Evolutionary conservation across 1,284 basidiomycete genomes (phyloP).

Genomic region (Schizophyllum commune): DNA sequence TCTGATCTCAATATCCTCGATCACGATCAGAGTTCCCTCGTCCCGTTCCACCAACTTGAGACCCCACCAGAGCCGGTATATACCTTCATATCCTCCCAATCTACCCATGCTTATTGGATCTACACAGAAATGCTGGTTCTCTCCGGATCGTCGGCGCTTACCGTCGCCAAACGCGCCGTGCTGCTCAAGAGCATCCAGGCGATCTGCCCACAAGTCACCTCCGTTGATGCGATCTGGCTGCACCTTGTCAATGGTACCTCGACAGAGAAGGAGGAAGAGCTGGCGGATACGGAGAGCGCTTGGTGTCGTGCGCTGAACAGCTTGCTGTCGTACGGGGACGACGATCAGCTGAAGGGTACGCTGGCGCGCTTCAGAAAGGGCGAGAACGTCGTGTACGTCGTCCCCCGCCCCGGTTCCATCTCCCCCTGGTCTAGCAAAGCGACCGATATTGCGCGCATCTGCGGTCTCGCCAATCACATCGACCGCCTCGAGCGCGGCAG

Average conservation of each 20-base stretch:
- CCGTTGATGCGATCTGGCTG: conserved; percentile 80
- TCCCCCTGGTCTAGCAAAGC: conserved; percentile 93
- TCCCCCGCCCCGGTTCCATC: conserved; percentile 63
- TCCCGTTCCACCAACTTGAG: too few relatives aligned
- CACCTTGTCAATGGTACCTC: conserved; percentile 75
- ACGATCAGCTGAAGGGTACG: conserved; percentile 47
- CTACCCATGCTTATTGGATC: not conserved
- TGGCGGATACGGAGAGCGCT: conserved; percentile 38
- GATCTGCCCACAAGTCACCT: conserved; percentile 44
- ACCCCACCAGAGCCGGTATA: not conserved
- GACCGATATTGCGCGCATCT: conserved; percentile 89
- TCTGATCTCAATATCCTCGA: not conserved
- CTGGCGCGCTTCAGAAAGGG: conserved; percentile 28
- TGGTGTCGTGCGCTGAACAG: conserved; percentile 56
- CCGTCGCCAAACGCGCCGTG: conserved; percentile 60
- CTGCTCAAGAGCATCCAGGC: conserved; percentile 62
- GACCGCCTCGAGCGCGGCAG: conserved; percentile 82
- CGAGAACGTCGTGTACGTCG: conserved; percentile 56
- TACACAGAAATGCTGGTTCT: conserved; percentile 51
- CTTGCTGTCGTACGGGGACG: conserved; percentile 86
- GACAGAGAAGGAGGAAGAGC: conserved; percentile 36
- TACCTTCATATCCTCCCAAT: not conserved
- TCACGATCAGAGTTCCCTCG: too few relatives aligned
- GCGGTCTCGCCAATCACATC: conserved; percentile 67
- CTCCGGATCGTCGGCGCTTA: conserved; percentile 66